Percentiles rank a stretch among this genome's conserved stretches.
These are phyloP conservation scores for Clathrospora elynae DNA, from an alignment of 2,329 filamentous ascomycete species.

Conservation along the genomic window DNA sequence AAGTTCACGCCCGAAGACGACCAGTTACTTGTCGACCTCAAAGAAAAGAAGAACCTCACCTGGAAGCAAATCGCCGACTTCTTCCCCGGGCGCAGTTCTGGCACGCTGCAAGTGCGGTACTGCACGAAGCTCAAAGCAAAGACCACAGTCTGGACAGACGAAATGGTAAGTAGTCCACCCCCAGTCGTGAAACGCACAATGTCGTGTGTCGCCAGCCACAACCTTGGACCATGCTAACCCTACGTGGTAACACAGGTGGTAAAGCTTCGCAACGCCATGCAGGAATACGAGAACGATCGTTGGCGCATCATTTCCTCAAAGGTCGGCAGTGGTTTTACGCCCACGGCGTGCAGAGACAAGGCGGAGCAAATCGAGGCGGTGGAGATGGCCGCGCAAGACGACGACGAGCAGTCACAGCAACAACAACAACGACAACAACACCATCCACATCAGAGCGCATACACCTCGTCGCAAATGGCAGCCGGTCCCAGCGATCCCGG, in stretches of 20 bases:
- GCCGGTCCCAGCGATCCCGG: conserved; percentile 40
- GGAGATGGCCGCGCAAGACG: conserved; percentile 30
- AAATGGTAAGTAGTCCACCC: conserved; percentile 71
- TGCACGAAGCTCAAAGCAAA: conserved; percentile 95
- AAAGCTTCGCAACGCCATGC: conserved; percentile 75
- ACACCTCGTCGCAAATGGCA: conserved; percentile 40
- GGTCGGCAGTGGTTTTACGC: conserved; percentile 87
- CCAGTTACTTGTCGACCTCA: conserved; percentile 82
- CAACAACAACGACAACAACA: conserved; percentile 14
- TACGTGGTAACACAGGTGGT: conserved; percentile 63
- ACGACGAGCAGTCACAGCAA: conserved; percentile 32
- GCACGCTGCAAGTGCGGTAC: conserved; percentile 90
- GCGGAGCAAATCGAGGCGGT: conserved; percentile 63
- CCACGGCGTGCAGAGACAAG: conserved; percentile 83
- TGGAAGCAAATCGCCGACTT: conserved; percentile 99
- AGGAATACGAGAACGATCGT: conserved; percentile 88
- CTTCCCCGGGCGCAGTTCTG: conserved; percentile 87
- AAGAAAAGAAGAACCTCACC: conserved; percentile 91
- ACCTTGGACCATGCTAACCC: conserved; percentile 43
- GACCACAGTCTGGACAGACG: conserved; percentile 89
- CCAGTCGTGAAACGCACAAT: conserved; percentile 43
- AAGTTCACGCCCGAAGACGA: conserved; percentile 96
- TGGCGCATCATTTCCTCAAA: conserved; percentile 93
- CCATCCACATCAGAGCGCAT: conserved; percentile 34
- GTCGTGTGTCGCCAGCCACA: conserved; percentile 39